Conservation (phyloP, 257 asterid species). For the Vinca minor region DNA sequence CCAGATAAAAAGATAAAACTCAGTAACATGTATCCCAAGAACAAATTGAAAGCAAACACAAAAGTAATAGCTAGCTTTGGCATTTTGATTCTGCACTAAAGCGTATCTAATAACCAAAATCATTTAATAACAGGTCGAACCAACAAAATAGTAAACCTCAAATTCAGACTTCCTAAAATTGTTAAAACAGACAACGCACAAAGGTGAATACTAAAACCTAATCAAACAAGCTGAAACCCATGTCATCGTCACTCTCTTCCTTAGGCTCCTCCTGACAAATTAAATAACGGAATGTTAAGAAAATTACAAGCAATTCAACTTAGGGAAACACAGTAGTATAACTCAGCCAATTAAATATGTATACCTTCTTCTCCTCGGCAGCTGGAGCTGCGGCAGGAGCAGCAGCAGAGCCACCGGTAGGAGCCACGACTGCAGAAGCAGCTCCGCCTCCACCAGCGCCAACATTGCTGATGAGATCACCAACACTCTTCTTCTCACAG, state of each 20-base stretch:
- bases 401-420: conserved; percentile 33
- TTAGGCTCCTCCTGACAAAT: conserved; percentile 39
- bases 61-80: not conserved
- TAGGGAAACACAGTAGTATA: not conserved
- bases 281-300: not conserved
- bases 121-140: not conserved
- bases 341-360: not conserved
- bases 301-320: too few relatives aligned
- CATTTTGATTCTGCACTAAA: not conserved
- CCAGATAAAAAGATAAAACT: too few relatives aligned
- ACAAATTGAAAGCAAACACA: not conserved
- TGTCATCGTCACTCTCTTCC: conserved; percentile 57
- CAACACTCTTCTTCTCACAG: conserved; percentile 55
- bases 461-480: conserved; percentile 48
- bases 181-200: not conserved
- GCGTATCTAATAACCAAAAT: not conserved
- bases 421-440: conserved; percentile 38
- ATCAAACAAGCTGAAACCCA: conserved; percentile 48
- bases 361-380: conserved; percentile 30
- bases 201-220: conserved; percentile 6
- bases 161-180: not conserved
- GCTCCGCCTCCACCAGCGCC: conserved; percentile 69
- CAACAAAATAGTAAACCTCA: not conserved
- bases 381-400: conserved; percentile 57
- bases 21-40: not conserved